Evolutionary conservation across 352 stramenopile genomes (phyloP).

Genomic region (Globisporangium echinulatum): DNA sequence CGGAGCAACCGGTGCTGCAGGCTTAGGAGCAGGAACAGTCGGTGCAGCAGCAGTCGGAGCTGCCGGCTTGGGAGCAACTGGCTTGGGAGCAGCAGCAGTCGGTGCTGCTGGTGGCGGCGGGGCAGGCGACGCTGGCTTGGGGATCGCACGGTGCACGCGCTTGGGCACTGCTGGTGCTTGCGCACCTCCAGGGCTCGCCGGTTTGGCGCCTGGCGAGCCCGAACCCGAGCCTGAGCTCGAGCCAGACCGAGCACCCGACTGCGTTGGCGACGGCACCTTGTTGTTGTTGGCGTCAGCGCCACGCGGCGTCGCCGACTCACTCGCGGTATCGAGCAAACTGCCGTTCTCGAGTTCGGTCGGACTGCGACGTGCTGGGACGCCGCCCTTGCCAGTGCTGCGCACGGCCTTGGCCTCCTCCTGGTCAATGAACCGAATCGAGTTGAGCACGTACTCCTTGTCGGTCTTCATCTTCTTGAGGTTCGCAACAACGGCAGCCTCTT

Average conservation of each 20-base stretch:
- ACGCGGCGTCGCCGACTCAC: constrained; percentile 15
- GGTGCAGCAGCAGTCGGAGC: not conserved
- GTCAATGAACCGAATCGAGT: constrained; percentile 87
- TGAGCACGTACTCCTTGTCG: constrained; percentile 86
- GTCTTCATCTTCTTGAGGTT: constrained; percentile 83
- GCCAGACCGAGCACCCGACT: not conserved
- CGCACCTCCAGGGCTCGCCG: not conserved
- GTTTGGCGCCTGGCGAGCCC: constrained; percentile 12
- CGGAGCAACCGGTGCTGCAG: not conserved
- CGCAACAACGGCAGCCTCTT: constrained; percentile 59
- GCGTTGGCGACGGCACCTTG: constrained; percentile 27
- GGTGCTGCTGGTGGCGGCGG: constrained; percentile 8
- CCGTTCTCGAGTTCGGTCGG: constrained; percentile 42
- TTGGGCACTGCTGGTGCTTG: constrained; percentile 8
- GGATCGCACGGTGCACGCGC: constrained; percentile 16
- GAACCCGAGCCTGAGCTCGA: not conserved
- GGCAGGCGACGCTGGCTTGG: constrained; percentile 13
- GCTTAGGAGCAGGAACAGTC: constrained; percentile 13
- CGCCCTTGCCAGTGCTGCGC: constrained; percentile 65
- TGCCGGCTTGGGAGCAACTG: constrained; percentile 17
- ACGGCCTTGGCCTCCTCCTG: constrained; percentile 87
- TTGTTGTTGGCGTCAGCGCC: not conserved
- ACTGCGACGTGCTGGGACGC: constrained; percentile 12
- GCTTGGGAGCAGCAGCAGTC: not conserved
- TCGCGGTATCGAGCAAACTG: constrained; percentile 31